Base-by-base conservation (phyloP, 768 basidiomycete genomes). In the Holtermanniella nyarrowii region DNA sequence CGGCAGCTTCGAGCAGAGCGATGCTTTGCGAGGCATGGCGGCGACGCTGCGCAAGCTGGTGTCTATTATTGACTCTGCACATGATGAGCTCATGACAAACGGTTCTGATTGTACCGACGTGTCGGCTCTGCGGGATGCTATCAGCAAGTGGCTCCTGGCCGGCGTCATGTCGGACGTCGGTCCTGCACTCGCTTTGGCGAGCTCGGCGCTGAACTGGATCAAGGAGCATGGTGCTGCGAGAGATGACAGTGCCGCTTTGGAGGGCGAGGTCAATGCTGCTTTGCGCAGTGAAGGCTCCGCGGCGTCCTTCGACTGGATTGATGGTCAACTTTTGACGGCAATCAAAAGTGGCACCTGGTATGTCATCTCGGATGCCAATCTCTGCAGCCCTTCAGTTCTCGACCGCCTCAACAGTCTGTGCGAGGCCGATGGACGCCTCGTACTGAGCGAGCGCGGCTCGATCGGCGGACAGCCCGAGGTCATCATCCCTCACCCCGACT, bases 331-430 rank as follows among this genome's bases (percentile, higher is more conserved):
- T 24, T 76, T 95, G 44, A 78, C 75, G 44, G 90, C 95, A 1
- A 80, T 97, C 76, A 86, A 83, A 66, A 73, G 76, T 10, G 95
- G 95, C 2, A 77, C 84, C 61, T 97, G 95, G 91, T 73, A 93
- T 42, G 74, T 95, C 42, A 78, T 99, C 49, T 88, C 95, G 57
- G 84, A 82, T 50, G 91, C 95, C 42, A 99, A 99, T 63, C 77
- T 90, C 16, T 99, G 95, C 74, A 91, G 81, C 55, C 83, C 93
- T 1, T 93, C 95, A 12, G 89, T 99, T 14, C 80, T 99, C 20
- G 95, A 99, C 73, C 80, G 95, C 27, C 80, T 99, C 39, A 99
- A 99, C 71, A 90, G 90, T 25, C 80, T 99, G 10, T 96, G 93
- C 68, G 95, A 99, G 73, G 77, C 78, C 12, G 77, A 84, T 49